A percentile compares a stretch with the other conserved stretches of the same genome.
These are phyloP conservation scores for Hemileccinum impolitum DNA, from an alignment of 768 basidiomycete species.

Conservation along the genomic window DNA sequence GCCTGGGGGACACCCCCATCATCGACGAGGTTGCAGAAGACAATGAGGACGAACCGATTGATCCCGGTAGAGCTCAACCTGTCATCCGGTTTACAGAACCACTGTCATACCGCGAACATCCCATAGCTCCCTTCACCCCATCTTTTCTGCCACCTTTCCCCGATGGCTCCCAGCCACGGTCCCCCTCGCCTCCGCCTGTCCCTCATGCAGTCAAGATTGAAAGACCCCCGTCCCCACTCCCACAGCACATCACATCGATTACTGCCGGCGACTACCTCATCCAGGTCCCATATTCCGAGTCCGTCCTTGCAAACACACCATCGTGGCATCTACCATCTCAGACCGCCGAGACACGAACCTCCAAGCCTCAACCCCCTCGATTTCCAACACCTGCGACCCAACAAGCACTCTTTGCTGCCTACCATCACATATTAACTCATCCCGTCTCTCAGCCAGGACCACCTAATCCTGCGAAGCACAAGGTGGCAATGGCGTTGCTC, in stretches of 20 bases:
- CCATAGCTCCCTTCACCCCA: constrained; percentile 28
- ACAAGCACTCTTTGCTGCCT: constrained; percentile 62
- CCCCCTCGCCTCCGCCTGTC: constrained; percentile 39
- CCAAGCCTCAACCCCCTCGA: constrained; percentile 25
- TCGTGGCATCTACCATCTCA: constrained; percentile 67
- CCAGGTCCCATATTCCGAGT: constrained; percentile 71
- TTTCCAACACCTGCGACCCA: constrained; percentile 55
- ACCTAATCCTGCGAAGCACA: constrained; percentile 63
- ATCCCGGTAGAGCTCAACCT: neutral
- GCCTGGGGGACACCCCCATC: constrained; percentile 20
- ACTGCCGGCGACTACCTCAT: constrained; percentile 65
- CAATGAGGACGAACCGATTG: constrained; percentile 27
- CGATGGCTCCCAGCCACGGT: constrained; percentile 22
- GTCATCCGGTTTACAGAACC: constrained; percentile 23
- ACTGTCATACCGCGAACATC: constrained; percentile 31
- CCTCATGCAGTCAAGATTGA: constrained; percentile 29
- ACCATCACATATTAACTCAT: constrained; percentile 75
- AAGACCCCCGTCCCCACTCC: constrained; percentile 40
- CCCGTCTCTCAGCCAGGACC: constrained; percentile 50
- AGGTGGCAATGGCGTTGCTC: constrained; percentile 71
- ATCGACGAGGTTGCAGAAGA: constrained; percentile 29
- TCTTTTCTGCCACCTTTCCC: constrained; percentile 37
- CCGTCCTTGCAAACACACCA: constrained; percentile 59
- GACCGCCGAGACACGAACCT: constrained; percentile 22
- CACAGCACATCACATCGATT: constrained; percentile 38